These are phyloP conservation scores for Phialophora expanda DNA, from an alignment of 2,329 filamentous ascomycete species.

Conservation along the genomic window DNA sequence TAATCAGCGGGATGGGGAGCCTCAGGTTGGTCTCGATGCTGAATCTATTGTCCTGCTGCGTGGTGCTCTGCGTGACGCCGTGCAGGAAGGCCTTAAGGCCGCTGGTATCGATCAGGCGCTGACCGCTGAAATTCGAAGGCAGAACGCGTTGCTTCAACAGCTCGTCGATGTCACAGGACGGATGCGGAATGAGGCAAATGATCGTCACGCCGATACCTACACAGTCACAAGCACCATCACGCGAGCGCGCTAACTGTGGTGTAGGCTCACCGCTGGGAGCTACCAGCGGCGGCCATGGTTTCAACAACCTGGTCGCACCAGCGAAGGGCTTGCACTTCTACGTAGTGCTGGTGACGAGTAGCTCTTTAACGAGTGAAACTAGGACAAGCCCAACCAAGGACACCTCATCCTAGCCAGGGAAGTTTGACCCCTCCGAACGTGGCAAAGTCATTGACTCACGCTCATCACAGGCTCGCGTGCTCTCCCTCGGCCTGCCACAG, in stretches of 20 bases:
- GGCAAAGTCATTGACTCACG: constrained; percentile 17
- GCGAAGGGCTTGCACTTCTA: constrained; percentile 29
- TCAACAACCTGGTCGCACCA: constrained; percentile 20
- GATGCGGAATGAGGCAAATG: background rate
- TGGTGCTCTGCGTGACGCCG: constrained; percentile 7
- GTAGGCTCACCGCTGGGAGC: constrained; percentile 19
- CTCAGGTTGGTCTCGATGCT: constrained; percentile 17
- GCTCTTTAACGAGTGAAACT: constrained; percentile 27
- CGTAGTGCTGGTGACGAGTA: constrained; percentile 31
- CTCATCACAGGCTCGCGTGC: background rate
- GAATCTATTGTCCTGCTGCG: constrained; percentile 5
- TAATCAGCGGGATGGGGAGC: constrained; percentile 16
- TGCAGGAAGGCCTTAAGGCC: constrained; percentile 15
- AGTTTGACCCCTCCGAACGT: constrained; percentile 8
- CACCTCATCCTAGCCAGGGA: constrained; percentile 18
- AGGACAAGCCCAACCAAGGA: constrained; percentile 24
- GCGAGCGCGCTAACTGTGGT: constrained; percentile 18
- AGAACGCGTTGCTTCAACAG: constrained; percentile 12
- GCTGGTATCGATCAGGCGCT: constrained; percentile 4
- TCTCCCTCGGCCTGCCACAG: too few relatives aligned
- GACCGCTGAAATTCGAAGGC: constrained; percentile 8
- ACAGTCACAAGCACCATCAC: constrained; percentile 19
- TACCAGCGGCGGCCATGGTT: constrained; percentile 14
- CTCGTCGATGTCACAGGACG: background rate
- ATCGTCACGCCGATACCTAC: constrained; percentile 7